Evolutionary conservation across 176 grass and related monocot species (phyloP), one percentile per base, ranked within the genome.

Genomic region (Melocanna baccifera): DNA sequence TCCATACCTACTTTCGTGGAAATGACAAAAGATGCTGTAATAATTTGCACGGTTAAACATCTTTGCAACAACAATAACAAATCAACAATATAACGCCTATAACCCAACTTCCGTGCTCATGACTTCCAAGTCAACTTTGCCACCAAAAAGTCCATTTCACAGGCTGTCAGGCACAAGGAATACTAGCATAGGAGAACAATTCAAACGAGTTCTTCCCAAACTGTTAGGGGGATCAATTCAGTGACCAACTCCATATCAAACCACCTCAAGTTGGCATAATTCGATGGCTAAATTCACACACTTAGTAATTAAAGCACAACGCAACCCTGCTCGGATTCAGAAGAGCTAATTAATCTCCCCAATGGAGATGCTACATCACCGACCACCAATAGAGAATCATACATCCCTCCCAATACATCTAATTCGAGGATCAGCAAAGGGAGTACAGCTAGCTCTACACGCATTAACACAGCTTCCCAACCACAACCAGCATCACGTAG

Each of bases 31-130:
- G 41, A 30, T 37, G 18, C 45, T 23, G 20, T 16, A 16, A 2
- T 9, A 75, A 81, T 75, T 32, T 74, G 26, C 51, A 69, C 2
- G 16, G 7, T 58, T 18, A 84, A 78, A 42, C 71, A 66, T 76
- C 45, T 14, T 85, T 69, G 11, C n/a, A 74, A n/a, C 15, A 66
- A n/a, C 48, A 64, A 30, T 11, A 63, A 50, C 2, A 69, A 81
- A 40, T 41, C 10, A 42, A 9, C 22, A 81, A 68, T 64, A 69
- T 26, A 65, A 22, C 5, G 10, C 12, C 76, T 66, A n/a, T 3
- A 67, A 32, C 26, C 36, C 56, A 75, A 0, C 29, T 51, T 56
- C 37, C 9, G 34, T 20, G 45, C 9, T 46, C 19, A 77, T 36
- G 7, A 42, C 23, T 58, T 73, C 40, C 28, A 74, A 89, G 69